Conservation (phyloP, 2,329 filamentous ascomycete genomes). For the Paecilomyces dactylethromorphus region DNA sequence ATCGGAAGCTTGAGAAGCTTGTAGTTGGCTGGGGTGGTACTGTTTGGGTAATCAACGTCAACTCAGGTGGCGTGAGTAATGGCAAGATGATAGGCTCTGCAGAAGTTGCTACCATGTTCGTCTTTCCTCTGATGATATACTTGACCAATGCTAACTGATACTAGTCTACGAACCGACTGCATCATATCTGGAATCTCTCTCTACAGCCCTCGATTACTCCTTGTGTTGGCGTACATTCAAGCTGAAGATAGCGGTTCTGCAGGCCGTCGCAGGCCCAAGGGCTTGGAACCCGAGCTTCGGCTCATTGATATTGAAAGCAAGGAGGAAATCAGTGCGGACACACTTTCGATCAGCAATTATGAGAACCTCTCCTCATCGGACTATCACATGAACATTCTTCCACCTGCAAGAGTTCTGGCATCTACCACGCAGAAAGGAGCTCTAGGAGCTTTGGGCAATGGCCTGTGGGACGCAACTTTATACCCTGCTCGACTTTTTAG, state of each 20-base stretch:
- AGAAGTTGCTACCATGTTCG: conserved; percentile 88
- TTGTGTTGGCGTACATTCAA: conserved; percentile 85
- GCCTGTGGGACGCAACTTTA: conserved; percentile 85
- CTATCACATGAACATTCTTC: conserved; percentile 82
- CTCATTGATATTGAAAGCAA: conserved; percentile 82
- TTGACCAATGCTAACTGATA: conserved; percentile 26
- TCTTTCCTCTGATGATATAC: conserved; percentile 12
- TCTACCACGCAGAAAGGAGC: conserved; percentile 63
- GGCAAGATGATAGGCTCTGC: conserved; percentile 69
- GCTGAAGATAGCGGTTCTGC: conserved; percentile 63
- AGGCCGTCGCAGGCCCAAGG: conserved; percentile 64
- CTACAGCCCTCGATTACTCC: conserved; percentile 85
- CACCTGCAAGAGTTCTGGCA: conserved; percentile 63
- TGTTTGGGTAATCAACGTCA: conserved; percentile 91
- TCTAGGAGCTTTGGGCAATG: conserved; percentile 64
- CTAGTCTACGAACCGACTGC: conserved; percentile 86
- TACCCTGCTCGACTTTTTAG: conserved; percentile 83
- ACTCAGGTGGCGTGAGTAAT: conserved; percentile 56
- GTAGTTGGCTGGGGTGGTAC: conserved; percentile 94
- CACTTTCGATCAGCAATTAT: conserved; percentile 76
- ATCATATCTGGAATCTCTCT: conserved; percentile 95
- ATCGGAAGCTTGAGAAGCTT: conserved; percentile 59
- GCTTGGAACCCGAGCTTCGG: conserved; percentile 78
- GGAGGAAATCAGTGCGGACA: conserved; percentile 79
- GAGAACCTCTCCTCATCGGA: conserved; percentile 81